Conservation (phyloP, 441 rosid species). For the Gossypium gossypioides region DNA sequence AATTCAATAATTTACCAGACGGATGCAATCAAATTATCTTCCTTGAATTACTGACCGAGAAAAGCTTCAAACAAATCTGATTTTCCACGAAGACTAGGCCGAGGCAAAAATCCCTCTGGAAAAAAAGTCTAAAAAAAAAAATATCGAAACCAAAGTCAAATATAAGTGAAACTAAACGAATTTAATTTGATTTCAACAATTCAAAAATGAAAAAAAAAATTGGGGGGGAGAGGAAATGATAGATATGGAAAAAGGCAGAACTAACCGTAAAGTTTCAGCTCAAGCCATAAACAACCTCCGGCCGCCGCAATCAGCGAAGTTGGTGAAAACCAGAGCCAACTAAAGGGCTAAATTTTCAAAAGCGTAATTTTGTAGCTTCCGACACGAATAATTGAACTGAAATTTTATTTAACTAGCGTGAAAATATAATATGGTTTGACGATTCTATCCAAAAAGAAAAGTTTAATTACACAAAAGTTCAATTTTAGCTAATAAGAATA, state of each 20-base stretch:
- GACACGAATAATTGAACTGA: background rate
- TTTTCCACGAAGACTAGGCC: background rate
- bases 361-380: background rate
- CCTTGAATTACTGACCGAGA: background rate
- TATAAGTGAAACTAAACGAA: background rate
- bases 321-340: background rate
- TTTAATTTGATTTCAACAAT: background rate
- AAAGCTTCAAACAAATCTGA: slow-evolving; percentile 4
- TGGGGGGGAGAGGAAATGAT: background rate
- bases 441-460: background rate
- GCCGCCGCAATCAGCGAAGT: background rate
- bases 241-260: background rate
- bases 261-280: background rate
- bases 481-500: background rate
- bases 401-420: background rate
- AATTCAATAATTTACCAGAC: background rate
- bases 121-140: background rate
- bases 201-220: background rate
- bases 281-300: background rate
- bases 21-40: background rate
- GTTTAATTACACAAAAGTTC: background rate
- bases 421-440: background rate
- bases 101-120: too few species aligned
- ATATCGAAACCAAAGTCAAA: background rate
- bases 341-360: background rate